Evolutionary conservation across 2,329 filamentous ascomycete genomes (phyloP), one percentile per base, ranked within the genome.

Genomic region (Talaromyces sp.): DNA sequence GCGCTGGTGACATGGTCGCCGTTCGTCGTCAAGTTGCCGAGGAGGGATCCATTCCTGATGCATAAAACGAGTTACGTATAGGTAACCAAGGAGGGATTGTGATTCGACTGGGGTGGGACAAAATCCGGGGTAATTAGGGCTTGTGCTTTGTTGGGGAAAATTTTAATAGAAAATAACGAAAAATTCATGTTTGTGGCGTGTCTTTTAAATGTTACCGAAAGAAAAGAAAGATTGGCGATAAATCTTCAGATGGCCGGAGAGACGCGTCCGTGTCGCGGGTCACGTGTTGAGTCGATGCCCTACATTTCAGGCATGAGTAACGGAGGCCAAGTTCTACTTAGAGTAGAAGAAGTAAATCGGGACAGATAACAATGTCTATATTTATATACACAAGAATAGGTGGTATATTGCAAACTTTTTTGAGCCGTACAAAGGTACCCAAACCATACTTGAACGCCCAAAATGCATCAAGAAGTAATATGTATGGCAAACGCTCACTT

Each of bases 401-500:
- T 56, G 33, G 52, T 56, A 56, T 56, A 37, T 50, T 47, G 50
- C 57, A 54, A 65, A 61, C 63, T 65, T 65, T 65, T 50, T 65
- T 31, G 27, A 7, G 52, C 39, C 52, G 37, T 37, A 56, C 33
- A 22, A 52, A 39, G 31, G 63, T 43, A 41, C 33, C 35, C 25
- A 56, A 58, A 33, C 9, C 43, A 54, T 17, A 59, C 61, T 45
- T 49, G 43, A 57, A 63, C 64, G 60, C 64, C 64, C 33, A 17
- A 47, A 63, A 64, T 62, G 61, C 56, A 56, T 56, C 41, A 54
- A 33, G 6, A 43, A 47, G 17, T 35, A 52, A 19, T 8, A 43
- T 50, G 15, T 43, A 31, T 62, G 13, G 31, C 11, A 66, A 25
- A 27, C 57, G 67, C 66, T 77, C 70, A 79, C 67, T 69, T 78